phyloP scores from a whole-genome alignment of 164 flowering plant species.

The Hamamelis virginiana region DNA sequence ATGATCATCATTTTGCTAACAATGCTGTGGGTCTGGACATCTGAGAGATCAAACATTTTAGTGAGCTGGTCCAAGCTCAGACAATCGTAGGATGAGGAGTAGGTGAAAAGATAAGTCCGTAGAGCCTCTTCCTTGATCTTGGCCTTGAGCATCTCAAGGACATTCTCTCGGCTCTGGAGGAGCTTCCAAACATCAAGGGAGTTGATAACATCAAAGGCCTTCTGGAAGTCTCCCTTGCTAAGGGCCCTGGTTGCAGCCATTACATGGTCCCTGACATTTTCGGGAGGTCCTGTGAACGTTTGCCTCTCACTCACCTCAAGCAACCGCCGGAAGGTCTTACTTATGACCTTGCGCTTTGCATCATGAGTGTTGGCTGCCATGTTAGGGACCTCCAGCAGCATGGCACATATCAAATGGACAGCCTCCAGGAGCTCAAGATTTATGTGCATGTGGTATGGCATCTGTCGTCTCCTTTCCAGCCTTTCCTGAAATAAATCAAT shows the following conservation, averaged over 20 bases:
- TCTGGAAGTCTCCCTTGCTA: conserved; percentile 68
- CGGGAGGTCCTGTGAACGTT: conserved; percentile 89
- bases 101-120: conserved; percentile 80
- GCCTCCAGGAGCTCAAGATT: conserved; percentile 94
- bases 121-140: conserved; percentile 92
- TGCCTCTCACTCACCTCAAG: conserved; percentile 88
- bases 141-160: conserved; percentile 75
- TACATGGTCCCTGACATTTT: conserved; percentile 88
- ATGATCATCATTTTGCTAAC: conserved; percentile 90
- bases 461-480: conserved; percentile 87
- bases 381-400: conserved; percentile 97
- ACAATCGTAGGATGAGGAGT: conserved; percentile 63
- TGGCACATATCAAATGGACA: conserved; percentile 85
- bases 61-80: conserved; percentile 71
- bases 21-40: conserved; percentile 49
- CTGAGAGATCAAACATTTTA: conserved; percentile 79
- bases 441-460: conserved; percentile 99
- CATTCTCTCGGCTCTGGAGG: conserved; percentile 52
- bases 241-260: conserved; percentile 94
- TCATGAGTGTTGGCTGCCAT: conserved; percentile 83
- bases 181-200: conserved; percentile 90
- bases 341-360: conserved; percentile 79
- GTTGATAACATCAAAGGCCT: conserved; percentile 63
- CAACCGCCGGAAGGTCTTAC: conserved; percentile 79
- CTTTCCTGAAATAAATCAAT: conserved; percentile 68